Evolutionary conservation across 1,284 basidiomycete genomes (phyloP).

Genomic region (Psilocybe mexicana): DNA sequence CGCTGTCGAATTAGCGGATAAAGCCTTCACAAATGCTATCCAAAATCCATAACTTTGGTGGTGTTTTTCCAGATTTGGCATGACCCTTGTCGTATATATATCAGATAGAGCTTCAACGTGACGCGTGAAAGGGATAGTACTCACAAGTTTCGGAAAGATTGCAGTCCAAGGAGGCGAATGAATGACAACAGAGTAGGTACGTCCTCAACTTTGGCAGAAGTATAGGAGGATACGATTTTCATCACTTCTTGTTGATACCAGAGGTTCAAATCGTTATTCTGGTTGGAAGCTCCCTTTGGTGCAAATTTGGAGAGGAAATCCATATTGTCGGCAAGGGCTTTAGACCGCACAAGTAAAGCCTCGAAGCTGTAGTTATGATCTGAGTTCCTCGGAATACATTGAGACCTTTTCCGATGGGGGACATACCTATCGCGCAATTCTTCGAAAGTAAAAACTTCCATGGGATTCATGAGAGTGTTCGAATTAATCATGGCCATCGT

Average conservation of each 20-base stretch:
- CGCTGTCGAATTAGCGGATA: not conserved
- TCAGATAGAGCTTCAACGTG: not conserved
- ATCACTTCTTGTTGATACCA: conserved; percentile 24
- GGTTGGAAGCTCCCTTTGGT: conserved; percentile 11
- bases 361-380: conserved; percentile 19
- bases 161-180: not conserved
- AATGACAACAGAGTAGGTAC: conserved; percentile 22
- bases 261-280: conserved; percentile 9
- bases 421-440: conserved; percentile 23
- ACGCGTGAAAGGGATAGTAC: not conserved
- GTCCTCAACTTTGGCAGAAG: conserved; percentile 16
- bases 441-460: conserved; percentile 28
- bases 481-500: conserved; percentile 12
- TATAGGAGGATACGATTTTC: conserved; percentile 17
- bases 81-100: not conserved
- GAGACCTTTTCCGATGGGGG: not conserved
- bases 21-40: not conserved
- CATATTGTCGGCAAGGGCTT: conserved; percentile 14
- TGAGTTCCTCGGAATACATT: not conserved
- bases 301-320: conserved; percentile 20
- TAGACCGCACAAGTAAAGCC: conserved; percentile 15
- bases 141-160: not conserved
- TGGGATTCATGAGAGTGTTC: conserved; percentile 21
- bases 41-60: not conserved
- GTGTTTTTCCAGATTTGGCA: not conserved